phyloP scores from a whole-genome alignment of 179 eudicot species.

The Camellia oleifera region DNA sequence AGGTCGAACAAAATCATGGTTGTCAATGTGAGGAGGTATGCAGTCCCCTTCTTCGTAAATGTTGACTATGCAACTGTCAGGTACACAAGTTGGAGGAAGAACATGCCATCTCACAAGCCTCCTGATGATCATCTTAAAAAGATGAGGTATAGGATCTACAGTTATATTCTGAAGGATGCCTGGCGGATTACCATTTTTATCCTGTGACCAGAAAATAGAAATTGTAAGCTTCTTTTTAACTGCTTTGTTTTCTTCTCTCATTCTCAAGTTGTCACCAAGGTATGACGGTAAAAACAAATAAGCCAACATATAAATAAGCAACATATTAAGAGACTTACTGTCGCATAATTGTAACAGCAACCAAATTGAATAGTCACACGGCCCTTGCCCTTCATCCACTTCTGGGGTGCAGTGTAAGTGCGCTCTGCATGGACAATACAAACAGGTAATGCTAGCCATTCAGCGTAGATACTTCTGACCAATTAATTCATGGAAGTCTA shows the following conservation, averaged over 20 bases:
- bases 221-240: background rate
- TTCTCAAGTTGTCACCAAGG: constrained; percentile 5
- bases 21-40: constrained; percentile 97
- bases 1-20: constrained; percentile 92
- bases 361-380: constrained; percentile 96
- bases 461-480: background rate
- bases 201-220: constrained; percentile 45
- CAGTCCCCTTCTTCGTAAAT: constrained; percentile 92
- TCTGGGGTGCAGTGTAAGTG: constrained; percentile 79
- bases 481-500: background rate
- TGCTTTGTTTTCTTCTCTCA: background rate
- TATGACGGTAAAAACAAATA: too few relatives aligned
- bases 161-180: constrained; percentile 65
- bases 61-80: constrained; percentile 69
- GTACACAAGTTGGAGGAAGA: constrained; percentile 76
- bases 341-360: constrained; percentile 93
- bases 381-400: constrained; percentile 99
- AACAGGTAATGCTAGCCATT: background rate
- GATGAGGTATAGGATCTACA: constrained; percentile 81
- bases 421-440: constrained; percentile 51
- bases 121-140: constrained; percentile 74
- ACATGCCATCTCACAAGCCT: constrained; percentile 91
- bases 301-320: too few relatives aligned
- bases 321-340: constrained; percentile 44
- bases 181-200: constrained; percentile 79